Percentiles rank a stretch among this genome's conserved stretches.
These are phyloP conservation scores for Monilinia polystroma DNA, from an alignment of 2,329 filamentous ascomycete genomes.

Conservation along the genomic window DNA sequence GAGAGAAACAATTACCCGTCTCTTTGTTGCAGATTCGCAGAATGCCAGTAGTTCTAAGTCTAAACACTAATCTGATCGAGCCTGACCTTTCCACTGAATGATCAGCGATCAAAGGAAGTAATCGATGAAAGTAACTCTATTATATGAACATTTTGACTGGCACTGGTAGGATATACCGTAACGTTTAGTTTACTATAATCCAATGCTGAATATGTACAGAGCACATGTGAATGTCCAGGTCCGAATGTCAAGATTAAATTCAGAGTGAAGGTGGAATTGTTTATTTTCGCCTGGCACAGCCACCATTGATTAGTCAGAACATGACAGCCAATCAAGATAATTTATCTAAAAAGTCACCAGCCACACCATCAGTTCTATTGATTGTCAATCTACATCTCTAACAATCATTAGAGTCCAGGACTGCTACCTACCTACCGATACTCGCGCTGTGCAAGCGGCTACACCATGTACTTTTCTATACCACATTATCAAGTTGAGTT, in stretches of 20 bases:
- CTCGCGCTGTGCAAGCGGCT: not conserved
- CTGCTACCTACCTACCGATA: too few relatives aligned
- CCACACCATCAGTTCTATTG: too few relatives aligned
- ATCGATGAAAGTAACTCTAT: not conserved
- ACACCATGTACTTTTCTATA: not conserved
- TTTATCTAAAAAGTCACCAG: too few relatives aligned
- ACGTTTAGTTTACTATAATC: not conserved
- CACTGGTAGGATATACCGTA: not conserved
- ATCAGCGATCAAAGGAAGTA: slow-evolving; percentile 1
- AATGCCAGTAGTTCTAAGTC: not conserved
- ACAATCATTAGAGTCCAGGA: too few relatives aligned
- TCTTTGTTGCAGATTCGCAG: slow-evolving; percentile 4
- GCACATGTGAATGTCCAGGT: not conserved
- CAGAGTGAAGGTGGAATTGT: not conserved
- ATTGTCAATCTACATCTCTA: not conserved
- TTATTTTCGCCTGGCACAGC: not conserved
- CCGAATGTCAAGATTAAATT: too few relatives aligned
- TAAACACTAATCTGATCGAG: not conserved
- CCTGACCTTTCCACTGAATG: not conserved
- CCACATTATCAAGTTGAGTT: not conserved
- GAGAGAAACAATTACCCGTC: not conserved
- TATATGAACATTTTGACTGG: slow-evolving; percentile 3
- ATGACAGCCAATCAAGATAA: not conserved
- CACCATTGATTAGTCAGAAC: not conserved
- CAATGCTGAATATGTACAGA: not conserved